These are phyloP conservation scores for Fusarium sp. DNA, from an alignment of 2,329 filamentous ascomycete genomes.

Conservation along the genomic window DNA sequence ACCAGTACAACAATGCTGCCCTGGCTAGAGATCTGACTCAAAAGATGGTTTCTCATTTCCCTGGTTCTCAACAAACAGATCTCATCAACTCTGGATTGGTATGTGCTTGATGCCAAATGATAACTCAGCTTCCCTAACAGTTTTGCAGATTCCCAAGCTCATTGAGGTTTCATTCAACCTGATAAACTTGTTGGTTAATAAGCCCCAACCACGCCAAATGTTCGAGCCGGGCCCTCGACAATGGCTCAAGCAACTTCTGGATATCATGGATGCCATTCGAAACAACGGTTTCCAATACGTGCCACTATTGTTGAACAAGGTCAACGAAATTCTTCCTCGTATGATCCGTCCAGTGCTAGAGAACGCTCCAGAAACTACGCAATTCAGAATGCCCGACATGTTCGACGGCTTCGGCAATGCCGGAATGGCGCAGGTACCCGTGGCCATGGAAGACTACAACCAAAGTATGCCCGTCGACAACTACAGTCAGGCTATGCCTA, in stretches of 20 bases:
- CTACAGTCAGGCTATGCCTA: conserved; percentile 61
- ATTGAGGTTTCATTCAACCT: conserved; percentile 81
- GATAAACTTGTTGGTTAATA: conserved; percentile 78
- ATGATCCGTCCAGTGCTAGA: conserved; percentile 71
- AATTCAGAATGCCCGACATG: conserved; percentile 64
- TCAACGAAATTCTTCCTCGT: conserved; percentile 77
- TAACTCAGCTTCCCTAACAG: conserved; percentile 22
- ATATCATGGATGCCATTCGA: conserved; percentile 77
- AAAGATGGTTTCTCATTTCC: conserved; percentile 78
- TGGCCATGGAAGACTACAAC: conserved; percentile 64
- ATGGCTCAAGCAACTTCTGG: conserved; percentile 77
- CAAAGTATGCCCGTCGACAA: conserved; percentile 56
- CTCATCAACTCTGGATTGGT: conserved; percentile 81
- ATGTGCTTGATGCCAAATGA: conserved; percentile 51
- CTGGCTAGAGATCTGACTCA: conserved; percentile 60
- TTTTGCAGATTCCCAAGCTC: conserved; percentile 77
- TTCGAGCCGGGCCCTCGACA: conserved; percentile 79
- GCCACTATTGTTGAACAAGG: conserved; percentile 81
- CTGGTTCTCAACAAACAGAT: conserved; percentile 78
- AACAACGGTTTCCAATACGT: conserved; percentile 82
- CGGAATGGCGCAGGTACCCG: conserved; percentile 67
- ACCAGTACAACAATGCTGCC: conserved; percentile 63
- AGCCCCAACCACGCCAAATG: conserved; percentile 70
- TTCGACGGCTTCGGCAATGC: conserved; percentile 76
- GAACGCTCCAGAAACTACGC: conserved; percentile 67